These are phyloP conservation scores for Mentha longifolia DNA, from an alignment of 257 asterid genomes.

Conservation along the genomic window DNA sequence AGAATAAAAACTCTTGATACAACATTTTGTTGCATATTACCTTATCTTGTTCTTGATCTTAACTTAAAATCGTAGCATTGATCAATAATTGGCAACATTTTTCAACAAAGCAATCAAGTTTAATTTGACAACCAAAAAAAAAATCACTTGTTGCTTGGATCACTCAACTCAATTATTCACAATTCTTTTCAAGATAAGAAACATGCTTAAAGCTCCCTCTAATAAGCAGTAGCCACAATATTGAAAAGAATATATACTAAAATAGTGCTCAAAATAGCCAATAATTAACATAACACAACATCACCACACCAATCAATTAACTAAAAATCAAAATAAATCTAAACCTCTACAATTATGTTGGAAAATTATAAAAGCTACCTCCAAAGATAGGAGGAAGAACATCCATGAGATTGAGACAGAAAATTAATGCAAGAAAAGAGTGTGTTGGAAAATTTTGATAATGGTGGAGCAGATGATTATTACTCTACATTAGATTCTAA, in stretches of 20 bases:
- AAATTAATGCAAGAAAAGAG: constrained; percentile 33
- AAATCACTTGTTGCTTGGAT: constrained; percentile 24
- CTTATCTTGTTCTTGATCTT: constrained; percentile 9
- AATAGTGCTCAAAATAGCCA: neutral
- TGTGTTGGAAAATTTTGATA: constrained; percentile 25
- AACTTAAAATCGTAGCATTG: neutral
- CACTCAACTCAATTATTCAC: constrained; percentile 30
- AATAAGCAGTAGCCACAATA: neutral
- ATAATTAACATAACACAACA: neutral
- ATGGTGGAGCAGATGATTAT: constrained; percentile 35
- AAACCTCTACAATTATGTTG: constrained; percentile 9
- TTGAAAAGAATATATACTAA: neutral
- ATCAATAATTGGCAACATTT: constrained; percentile 30
- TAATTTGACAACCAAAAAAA: neutral
- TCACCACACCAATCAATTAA: neutral
- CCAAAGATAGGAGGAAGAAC: constrained; percentile 2
- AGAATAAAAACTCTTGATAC: neutral
- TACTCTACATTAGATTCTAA: constrained; percentile 25
- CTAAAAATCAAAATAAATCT: neutral
- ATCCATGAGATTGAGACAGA: constrained; percentile 31
- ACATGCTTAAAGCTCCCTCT: constrained; percentile 31
- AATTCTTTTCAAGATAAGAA: constrained; percentile 24
- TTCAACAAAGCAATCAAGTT: constrained; percentile 25
- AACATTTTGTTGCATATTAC: neutral
- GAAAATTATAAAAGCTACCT: constrained; percentile 16